A percentile compares a stretch with the other conserved stretches of the same genome.
These are phyloP conservation scores for Sporisorium scitamineum DNA, from an alignment of 1,284 basidiomycete genomes.

Conservation along the genomic window DNA sequence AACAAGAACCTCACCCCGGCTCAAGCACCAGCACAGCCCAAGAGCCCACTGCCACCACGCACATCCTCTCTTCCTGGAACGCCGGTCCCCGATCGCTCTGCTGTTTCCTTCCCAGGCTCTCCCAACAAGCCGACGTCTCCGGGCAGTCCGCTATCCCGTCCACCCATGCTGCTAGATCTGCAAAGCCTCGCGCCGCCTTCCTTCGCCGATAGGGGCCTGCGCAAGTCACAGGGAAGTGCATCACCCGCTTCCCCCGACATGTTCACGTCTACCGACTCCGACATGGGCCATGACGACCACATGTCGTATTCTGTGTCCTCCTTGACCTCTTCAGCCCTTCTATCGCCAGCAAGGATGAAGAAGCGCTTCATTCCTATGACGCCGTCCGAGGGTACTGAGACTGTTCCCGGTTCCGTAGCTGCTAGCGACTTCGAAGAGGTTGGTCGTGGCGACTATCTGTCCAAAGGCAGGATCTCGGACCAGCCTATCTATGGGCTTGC, in stretches of 20 bases:
- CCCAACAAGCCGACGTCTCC: constrained; percentile 36
- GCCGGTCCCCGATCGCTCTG: constrained; percentile 15
- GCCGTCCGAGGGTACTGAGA: constrained; percentile 48
- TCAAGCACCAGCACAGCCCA: constrained; percentile 10
- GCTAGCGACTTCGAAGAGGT: constrained; percentile 38
- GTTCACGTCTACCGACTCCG: constrained; percentile 35
- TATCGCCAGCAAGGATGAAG: constrained; percentile 20
- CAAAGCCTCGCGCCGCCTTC: constrained; percentile 26
- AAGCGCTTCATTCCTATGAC: constrained; percentile 26
- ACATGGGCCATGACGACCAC: constrained; percentile 25
- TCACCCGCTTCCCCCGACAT: constrained; percentile 35
- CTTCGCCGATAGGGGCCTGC: constrained; percentile 4
- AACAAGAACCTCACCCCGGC: constrained; percentile 1
- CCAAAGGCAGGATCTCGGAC: constrained; percentile 22
- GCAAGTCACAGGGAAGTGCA: background rate
- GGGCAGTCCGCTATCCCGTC: constrained; percentile 28
- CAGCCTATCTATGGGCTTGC: constrained; percentile 27
- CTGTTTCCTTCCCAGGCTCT: constrained; percentile 30
- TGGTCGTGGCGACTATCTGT: constrained; percentile 38
- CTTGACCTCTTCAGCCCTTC: constrained; percentile 24
- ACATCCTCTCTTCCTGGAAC: constrained; percentile 41
- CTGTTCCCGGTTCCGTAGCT: constrained; percentile 44
- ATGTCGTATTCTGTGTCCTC: constrained; percentile 32
- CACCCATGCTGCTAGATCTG: constrained; percentile 31
- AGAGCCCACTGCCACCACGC: constrained; percentile 30